These are phyloP conservation scores for Eimeria praecox DNA, from an alignment of 169 alveolate species.

Conservation along the genomic window DNA sequence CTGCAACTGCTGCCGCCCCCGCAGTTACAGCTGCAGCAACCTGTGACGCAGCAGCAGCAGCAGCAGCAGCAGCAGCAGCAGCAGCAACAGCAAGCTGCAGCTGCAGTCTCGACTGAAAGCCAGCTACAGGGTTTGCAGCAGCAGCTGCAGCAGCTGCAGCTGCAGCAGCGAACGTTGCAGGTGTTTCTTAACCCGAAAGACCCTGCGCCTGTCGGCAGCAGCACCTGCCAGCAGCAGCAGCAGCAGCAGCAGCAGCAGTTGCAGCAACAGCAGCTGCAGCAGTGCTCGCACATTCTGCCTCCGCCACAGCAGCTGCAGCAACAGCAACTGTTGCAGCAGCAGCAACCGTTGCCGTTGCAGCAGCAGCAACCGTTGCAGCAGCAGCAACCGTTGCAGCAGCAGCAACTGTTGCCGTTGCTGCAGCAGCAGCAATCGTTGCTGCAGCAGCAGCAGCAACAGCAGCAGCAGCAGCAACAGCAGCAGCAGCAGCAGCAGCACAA, in stretches of 20 bases:
- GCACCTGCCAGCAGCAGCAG: conserved; percentile 11
- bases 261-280: conserved; percentile 9
- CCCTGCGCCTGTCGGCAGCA: not conserved
- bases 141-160: conserved; percentile 66
- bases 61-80: conserved; percentile 22
- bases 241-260: conserved; percentile 1
- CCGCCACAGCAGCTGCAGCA: conserved; percentile 9
- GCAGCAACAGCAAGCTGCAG: conserved; percentile 34
- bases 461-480: not conserved
- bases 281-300: not conserved
- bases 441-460: conserved; percentile 46
- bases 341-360: not conserved
- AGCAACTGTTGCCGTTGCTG: not conserved
- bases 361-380: conserved; percentile 2
- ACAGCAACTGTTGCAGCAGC: not conserved
- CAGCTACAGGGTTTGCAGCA: conserved; percentile 58
- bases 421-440: conserved; percentile 9
- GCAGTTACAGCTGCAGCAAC: not conserved
- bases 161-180: conserved; percentile 55
- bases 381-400: conserved; percentile 6
- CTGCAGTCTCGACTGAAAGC: not conserved
- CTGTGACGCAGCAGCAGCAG: not conserved
- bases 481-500: conserved; percentile 1
- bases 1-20: not conserved
- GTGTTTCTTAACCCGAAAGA: not conserved